These are phyloP conservation scores for Debaryomyces subglobosus DNA, from an alignment of 1,139 yeast genomes.

Conservation along the genomic window DNA sequence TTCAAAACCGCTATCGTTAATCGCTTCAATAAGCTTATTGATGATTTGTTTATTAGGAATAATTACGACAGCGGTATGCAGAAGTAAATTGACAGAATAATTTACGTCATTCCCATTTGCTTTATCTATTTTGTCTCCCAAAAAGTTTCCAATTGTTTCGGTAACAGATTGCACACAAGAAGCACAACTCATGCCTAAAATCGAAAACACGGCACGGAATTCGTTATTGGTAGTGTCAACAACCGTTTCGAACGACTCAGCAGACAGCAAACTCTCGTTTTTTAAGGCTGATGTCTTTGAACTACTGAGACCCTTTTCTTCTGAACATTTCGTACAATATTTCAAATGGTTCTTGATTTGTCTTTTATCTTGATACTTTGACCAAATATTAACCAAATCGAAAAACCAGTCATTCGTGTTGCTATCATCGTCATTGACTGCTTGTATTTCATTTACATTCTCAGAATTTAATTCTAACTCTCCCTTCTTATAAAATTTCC, in stretches of 20 bases:
- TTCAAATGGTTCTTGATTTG: slow-evolving; percentile 28
- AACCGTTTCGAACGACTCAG: slow-evolving; percentile 27
- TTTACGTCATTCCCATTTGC: slow-evolving; percentile 26
- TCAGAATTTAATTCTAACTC: slow-evolving; percentile 17
- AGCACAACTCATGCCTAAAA: slow-evolving; percentile 71
- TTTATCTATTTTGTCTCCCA: slow-evolving; percentile 21
- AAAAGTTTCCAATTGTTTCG: slow-evolving; percentile 39
- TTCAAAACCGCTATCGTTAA: slow-evolving; percentile 60
- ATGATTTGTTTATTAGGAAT: slow-evolving; percentile 56
- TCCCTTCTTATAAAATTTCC: slow-evolving; percentile 33
- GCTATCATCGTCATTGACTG: not conserved
- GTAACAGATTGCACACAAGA: slow-evolving; percentile 56
- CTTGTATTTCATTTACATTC: not conserved
- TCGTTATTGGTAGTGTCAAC: slow-evolving; percentile 33
- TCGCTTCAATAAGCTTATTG: slow-evolving; percentile 47
- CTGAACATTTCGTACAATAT: slow-evolving; percentile 36
- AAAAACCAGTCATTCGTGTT: slow-evolving; percentile 20
- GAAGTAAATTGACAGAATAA: slow-evolving; percentile 45
- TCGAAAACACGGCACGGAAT: slow-evolving; percentile 53
- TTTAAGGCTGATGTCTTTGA: not conserved
- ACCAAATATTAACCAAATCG: slow-evolving; percentile 17
- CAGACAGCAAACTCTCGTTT: slow-evolving; percentile 6
- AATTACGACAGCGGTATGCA: slow-evolving; percentile 48
- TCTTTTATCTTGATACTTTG: slow-evolving; percentile 15
- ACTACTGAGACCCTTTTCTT: slow-evolving; percentile 14